phyloP scores from a whole-genome alignment of 2,329 filamentous ascomycete genomes.

The Ophiocordyceps australis region DNA sequence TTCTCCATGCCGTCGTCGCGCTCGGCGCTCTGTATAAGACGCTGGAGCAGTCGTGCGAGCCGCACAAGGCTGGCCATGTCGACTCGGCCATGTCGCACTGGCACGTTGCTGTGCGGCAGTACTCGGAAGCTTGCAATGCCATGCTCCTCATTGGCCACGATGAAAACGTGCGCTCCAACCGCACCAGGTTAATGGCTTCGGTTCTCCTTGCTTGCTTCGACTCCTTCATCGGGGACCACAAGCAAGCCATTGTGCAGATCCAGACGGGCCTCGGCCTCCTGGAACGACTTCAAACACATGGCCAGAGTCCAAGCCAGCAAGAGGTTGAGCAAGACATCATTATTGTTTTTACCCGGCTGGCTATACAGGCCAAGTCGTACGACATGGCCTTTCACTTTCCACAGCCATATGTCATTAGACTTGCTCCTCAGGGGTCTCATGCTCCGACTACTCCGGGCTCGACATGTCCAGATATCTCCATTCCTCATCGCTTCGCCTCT shows the following conservation, averaged over 20 bases:
- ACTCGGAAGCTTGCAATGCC: constrained; percentile 34
- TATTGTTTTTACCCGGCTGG: constrained; percentile 44
- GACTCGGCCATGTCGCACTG: constrained; percentile 29
- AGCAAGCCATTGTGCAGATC: constrained; percentile 41
- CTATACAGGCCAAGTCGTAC: constrained; percentile 48
- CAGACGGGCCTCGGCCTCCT: constrained; percentile 37
- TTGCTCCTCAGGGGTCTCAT: constrained; percentile 11
- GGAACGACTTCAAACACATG: constrained; percentile 22
- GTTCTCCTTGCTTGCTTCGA: constrained; percentile 52
- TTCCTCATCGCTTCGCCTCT: constrained; percentile 21
- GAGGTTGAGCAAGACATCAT: constrained; percentile 39
- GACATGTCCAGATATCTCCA: constrained; percentile 5
- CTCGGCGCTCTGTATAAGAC: constrained; percentile 51
- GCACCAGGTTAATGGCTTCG: constrained; percentile 42
- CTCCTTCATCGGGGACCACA: constrained; percentile 46
- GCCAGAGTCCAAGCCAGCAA: constrained; percentile 16
- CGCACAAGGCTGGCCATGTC: constrained; percentile 7
- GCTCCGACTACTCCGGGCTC: constrained; percentile 11
- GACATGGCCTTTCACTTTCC: constrained; percentile 53
- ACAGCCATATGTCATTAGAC: constrained; percentile 38
- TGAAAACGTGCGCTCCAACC: constrained; percentile 25
- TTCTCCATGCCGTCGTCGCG: constrained; percentile 47
- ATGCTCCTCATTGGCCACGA: constrained; percentile 25
- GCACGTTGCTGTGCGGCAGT: constrained; percentile 40
- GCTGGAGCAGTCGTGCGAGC: constrained; percentile 34